Percentiles rank a stretch among this genome's conserved stretches.
phyloP scores from a whole-genome alignment of 2,329 filamentous ascomycete genomes.

The Nemania bipapillata region DNA sequence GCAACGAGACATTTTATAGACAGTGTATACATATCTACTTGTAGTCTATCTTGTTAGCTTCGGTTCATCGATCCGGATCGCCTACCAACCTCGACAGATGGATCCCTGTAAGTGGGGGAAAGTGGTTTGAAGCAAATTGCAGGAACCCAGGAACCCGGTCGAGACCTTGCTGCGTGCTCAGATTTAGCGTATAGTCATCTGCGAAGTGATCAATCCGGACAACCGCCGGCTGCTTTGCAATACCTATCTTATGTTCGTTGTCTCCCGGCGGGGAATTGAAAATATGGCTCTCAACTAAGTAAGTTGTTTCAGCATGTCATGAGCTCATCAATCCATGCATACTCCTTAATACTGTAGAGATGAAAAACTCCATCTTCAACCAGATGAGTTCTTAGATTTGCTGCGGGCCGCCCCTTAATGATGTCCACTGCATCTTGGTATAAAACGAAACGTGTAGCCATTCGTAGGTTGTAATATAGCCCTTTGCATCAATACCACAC shows the following conservation, averaged over 20 bases:
- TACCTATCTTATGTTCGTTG: background rate
- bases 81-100: conserved; percentile 1
- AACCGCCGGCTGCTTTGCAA: background rate
- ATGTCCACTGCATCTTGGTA: conserved; percentile 18
- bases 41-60: conserved; percentile 9
- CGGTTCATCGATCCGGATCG: conserved; percentile 28
- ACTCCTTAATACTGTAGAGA: conserved; percentile 20
- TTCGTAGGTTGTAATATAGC: conserved; percentile 7
- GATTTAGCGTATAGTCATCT: background rate
- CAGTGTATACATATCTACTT: background rate
- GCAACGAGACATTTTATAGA: conserved; percentile 1
- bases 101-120: conserved; percentile 29
- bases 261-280: background rate
- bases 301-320: background rate
- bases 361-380: background rate
- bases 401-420: conserved; percentile 12
- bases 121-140: conserved; percentile 34
- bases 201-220: background rate
- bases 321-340: conserved; percentile 12
- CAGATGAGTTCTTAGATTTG: background rate
- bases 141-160: conserved; percentile 31
- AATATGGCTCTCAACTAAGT: background rate
- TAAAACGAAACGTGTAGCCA: conserved; percentile 26
- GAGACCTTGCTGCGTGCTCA: background rate
- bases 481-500: background rate